Evolutionary conservation across 2,329 filamentous ascomycete species (phyloP), one percentile per base, ranked within the genome.

Genomic region (Botrytis porri): DNA sequence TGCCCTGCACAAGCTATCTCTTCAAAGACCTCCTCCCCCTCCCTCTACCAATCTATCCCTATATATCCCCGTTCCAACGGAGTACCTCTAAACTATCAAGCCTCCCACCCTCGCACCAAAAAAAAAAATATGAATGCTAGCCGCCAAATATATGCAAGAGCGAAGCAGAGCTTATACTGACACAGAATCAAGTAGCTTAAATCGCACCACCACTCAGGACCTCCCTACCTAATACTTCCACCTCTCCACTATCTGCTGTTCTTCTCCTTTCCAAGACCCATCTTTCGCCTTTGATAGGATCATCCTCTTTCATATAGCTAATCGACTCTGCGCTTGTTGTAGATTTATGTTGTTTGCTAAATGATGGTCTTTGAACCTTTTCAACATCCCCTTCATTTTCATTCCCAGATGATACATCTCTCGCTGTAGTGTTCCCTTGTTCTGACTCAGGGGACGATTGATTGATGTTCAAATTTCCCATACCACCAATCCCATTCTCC

Each of bases 251-350:
- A 77, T 93, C 90, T 1, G 85, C 88, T 4, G 89, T 92, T 51
- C 91, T 83, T 70, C 91, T 84, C 51, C 91, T 83, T 81, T 94
- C 92, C 76, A 93, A 83, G 12, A 93, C 87, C 92, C 91, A 93
- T 63, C 90, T 83, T 1, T 86, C 87, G 20, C 65, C 71, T 14
- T 85, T 85, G 3, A 87, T 84, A 63, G 90, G 88, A 78, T 91
- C 89, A 74, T 86, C 86, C 75, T 88, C 86, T n/a, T 84, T 81
- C 3, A 87, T 84, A 80, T 94, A 94, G 10, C 90, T 90, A 48
- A 94, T 89, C 75, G 90, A 92, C 76, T 93, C 91, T 2, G 89
- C 85, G 63, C 88, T 91, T 67, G 86, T 83, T 76, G 85, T 86
- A 76, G 87, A 84, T 22, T 84, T 82, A 75, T 88, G 87, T 73